Base-by-base conservation (phyloP, 257 asterid species). In the Linaria vulgaris region DNA sequence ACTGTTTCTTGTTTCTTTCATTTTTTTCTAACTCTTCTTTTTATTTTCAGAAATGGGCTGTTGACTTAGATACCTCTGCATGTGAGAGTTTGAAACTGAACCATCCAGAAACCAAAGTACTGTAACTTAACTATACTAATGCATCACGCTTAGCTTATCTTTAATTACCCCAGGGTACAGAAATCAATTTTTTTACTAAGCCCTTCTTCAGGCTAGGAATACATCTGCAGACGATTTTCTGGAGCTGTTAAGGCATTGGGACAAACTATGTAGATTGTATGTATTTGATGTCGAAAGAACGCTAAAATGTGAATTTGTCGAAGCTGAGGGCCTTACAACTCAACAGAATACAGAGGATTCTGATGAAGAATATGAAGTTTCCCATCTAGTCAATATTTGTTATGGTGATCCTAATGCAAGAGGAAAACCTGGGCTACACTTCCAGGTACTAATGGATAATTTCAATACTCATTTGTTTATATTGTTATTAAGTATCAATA, bases 51-150 rank as follows among this genome's bases (percentile, higher is more conserved):
- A 91, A 79, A 75, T 91, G 98, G 98, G 96, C 98, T 9, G 95
- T 91, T 49, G 98, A 91, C 76, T 55, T 20, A 60, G 75, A 79
- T 64, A 73, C 76, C 73, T 74, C 96, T 47, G 98, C 98, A 22
- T 86, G 95, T 27, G 86, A 86, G 50, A 91, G 96, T 76, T 69
- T 91, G 78, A 80, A 78, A 79, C 79, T 85, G 59, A 91, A 91
- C 76, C 96, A 91, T 77, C 98, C 98, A 5, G 85, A 91, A 80
- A 82, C 96, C 47, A 78, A 81, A 39, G 98, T 87, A 52, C 59
- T 83, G 57, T 37, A 23, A 39, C 16, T 61, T 14, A 19, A 48
- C 66, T 24, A 49, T 46, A 63, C 51, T 30, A 25, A 9, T 66
- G 22, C 66, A 27, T 38, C 19, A 23, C 17, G 1, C 30, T 9